phyloP scores from a whole-genome alignment of 495 filamentous ascomycete species.

The Penicillium malachiteum region DNA sequence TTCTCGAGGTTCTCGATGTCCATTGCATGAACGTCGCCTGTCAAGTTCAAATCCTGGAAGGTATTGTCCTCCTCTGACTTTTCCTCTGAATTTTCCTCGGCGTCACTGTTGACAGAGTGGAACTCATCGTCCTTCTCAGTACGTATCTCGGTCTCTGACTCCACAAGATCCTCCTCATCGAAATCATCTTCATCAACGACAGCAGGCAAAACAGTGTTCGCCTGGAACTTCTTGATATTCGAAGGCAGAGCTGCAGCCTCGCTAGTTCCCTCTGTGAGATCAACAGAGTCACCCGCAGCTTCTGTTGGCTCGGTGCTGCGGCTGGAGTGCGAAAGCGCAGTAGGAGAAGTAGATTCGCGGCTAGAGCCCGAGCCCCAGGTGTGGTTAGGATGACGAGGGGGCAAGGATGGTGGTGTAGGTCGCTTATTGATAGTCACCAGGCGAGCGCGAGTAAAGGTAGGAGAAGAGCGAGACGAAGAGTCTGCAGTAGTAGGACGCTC shows the following conservation, averaged over 20 bases:
- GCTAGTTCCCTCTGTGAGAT: constrained; percentile 8
- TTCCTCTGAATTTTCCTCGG: constrained; percentile 3
- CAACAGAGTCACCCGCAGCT: constrained; percentile 8
- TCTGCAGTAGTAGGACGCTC: constrained; percentile 25
- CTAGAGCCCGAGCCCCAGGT: constrained; percentile 28
- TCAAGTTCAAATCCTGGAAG: neutral
- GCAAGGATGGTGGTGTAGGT: constrained; percentile 64
- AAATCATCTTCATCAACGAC: constrained; percentile 21
- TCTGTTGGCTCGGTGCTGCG: constrained; percentile 24
- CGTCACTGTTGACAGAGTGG: constrained; percentile 45
- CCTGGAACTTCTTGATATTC: constrained; percentile 22
- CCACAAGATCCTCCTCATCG: constrained; percentile 19
- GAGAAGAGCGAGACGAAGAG: constrained; percentile 44
- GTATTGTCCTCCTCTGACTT: constrained; percentile 1
- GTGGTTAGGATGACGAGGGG: constrained; percentile 58
- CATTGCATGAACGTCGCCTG: neutral
- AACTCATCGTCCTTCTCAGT: constrained; percentile 40
- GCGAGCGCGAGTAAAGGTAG: constrained; percentile 59
- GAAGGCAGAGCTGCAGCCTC: constrained; percentile 18
- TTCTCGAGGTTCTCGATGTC: neutral
- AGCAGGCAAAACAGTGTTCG: constrained; percentile 10
- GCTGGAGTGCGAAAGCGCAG: constrained; percentile 26
- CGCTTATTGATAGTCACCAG: constrained; percentile 74
- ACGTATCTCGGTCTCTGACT: constrained; percentile 18
- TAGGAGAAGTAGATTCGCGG: constrained; percentile 27